phyloP scores from a whole-genome alignment of 495 filamentous ascomycete genomes.

The Mycothermus thermophilus region DNA sequence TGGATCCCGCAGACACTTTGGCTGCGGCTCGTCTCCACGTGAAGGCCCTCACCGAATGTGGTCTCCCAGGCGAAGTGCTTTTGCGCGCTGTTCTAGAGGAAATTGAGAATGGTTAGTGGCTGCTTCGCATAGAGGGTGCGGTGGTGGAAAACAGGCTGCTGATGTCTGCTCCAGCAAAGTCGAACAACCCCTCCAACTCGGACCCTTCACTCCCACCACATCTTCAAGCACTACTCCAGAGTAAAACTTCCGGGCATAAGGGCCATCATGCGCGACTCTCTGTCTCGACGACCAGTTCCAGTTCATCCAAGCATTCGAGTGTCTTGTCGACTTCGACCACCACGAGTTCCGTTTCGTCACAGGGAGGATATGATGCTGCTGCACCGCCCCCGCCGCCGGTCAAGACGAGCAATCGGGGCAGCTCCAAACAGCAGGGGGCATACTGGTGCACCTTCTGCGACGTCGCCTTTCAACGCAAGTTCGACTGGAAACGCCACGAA shows the following conservation, averaged over 20 bases:
- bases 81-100: conserved; percentile 19
- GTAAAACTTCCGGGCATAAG: conserved; percentile 2
- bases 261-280: conserved; percentile 16
- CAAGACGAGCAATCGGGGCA: conserved; percentile 18
- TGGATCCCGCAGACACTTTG: conserved; percentile 18
- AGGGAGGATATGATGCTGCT: neutral
- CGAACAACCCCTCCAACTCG: too few relatives aligned
- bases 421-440: conserved; percentile 20
- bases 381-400: conserved; percentile 6
- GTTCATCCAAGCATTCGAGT: conserved; percentile 23
- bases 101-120: conserved; percentile 13
- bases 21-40: conserved; percentile 22
- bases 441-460: conserved; percentile 41
- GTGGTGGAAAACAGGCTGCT: conserved; percentile 6
- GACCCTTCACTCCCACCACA: too few relatives aligned
- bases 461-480: conserved; percentile 37
- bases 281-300: conserved; percentile 24
- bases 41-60: conserved; percentile 19
- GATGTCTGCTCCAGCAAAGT: too few relatives aligned
- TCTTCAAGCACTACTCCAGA: too few relatives aligned
- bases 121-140: too few relatives aligned
- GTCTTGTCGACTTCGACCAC: conserved; percentile 17
- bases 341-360: conserved; percentile 19
- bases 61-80: conserved; percentile 18
- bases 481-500: conserved; percentile 40